Evolutionary conservation across 73 alveolate species (phyloP).

Genomic region (Paramecium sexaurelia): DNA sequence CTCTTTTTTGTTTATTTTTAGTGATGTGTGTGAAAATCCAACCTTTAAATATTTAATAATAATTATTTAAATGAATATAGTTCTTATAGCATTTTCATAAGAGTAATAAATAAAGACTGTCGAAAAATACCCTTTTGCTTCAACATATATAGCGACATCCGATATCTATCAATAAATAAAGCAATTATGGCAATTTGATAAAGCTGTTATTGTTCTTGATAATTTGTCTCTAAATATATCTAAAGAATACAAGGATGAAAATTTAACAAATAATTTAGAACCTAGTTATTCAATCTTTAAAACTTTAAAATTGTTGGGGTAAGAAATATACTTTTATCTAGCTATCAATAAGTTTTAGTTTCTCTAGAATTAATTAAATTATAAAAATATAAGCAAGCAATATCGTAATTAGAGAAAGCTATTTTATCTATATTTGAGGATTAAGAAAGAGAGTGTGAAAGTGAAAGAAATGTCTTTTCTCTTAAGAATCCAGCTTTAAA

Average conservation of each 20-base stretch:
- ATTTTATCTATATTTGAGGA: neutral
- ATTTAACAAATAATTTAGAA: neutral
- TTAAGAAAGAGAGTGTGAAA: neutral
- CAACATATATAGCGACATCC: neutral
- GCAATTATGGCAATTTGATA: neutral
- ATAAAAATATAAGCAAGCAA: neutral
- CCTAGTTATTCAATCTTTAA: neutral
- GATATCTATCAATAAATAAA: neutral
- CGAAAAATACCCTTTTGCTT: neutral
- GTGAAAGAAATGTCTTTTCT: neutral
- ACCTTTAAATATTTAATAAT: neutral
- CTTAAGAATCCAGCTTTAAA: neutral
- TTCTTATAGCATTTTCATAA: neutral
- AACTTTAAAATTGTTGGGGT: neutral
- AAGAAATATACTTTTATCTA: neutral
- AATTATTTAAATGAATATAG: neutral
- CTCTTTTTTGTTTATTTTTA: no score
- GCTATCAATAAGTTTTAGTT: neutral
- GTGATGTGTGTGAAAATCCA: no score
- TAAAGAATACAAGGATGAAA: neutral
- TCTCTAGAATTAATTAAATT: neutral
- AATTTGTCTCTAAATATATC: neutral
- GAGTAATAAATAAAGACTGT: neutral
- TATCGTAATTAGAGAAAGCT: neutral
- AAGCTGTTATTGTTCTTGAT: neutral